Evolutionary conservation across 148 eudicot species (phyloP).

Genomic region (Arbutus unedo): DNA sequence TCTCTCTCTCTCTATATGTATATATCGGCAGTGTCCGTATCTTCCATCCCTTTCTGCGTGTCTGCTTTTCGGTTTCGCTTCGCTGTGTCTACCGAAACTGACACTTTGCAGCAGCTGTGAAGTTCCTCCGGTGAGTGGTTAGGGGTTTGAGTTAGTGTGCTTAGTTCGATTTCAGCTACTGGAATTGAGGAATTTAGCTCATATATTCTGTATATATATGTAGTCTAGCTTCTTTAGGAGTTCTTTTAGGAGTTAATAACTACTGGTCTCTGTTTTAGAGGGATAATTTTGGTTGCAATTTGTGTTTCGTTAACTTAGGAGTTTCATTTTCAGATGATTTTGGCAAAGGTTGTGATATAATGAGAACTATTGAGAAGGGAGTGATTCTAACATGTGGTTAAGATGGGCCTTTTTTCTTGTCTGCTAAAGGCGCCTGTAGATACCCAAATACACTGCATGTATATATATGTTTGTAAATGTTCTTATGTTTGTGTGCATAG

Average conservation of each 20-base stretch:
- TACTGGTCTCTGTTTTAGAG: neutral
- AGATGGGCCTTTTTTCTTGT: no score
- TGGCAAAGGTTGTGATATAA: neutral
- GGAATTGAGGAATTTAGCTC: neutral
- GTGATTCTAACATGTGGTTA: no score
- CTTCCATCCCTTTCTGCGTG: conserved; percentile 17
- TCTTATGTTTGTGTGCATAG: neutral
- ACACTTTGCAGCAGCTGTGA: neutral
- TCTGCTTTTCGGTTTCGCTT: conserved; percentile 20
- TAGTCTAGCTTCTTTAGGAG: neutral
- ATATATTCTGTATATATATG: neutral
- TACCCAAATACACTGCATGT: no score
- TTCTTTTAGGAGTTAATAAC: neutral
- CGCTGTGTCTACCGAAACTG: conserved; percentile 8
- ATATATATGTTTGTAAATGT: neutral
- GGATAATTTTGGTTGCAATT: neutral
- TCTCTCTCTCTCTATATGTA: neutral
- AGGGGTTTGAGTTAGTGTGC: conserved; percentile 2
- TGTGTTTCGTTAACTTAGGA: neutral
- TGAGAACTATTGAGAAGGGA: no score
- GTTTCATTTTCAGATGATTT: neutral
- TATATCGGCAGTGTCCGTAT: neutral
- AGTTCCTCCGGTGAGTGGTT: neutral
- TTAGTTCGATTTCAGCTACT: conserved; percentile 14
- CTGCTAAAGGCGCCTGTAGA: neutral